Evolutionary conservation across 176 grass and related monocot species (phyloP).

Genomic region (Rhynchospora breviuscula): DNA sequence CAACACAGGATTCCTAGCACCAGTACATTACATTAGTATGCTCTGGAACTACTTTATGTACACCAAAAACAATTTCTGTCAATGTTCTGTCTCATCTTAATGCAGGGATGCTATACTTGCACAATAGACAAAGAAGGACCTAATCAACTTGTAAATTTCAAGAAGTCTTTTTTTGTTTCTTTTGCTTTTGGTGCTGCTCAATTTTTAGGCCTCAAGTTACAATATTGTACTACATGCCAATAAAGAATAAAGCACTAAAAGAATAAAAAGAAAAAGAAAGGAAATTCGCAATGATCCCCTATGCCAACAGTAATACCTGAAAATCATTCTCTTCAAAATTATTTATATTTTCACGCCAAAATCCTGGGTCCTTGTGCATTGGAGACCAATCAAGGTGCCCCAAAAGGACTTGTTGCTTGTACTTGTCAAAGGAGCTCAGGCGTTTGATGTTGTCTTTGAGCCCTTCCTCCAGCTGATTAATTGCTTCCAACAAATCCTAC

Average conservation of each 20-base stretch:
- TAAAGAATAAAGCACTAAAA: background rate
- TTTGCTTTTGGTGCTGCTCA: background rate
- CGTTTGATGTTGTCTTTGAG: constrained; percentile 81
- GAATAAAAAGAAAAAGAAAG: background rate
- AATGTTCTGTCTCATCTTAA: background rate
- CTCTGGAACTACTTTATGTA: background rate
- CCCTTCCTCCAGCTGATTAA: constrained; percentile 81
- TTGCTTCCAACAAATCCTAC: constrained; percentile 86
- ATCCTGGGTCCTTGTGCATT: constrained; percentile 91
- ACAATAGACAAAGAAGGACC: too few relatives aligned
- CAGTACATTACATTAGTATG: background rate
- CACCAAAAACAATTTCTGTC: background rate
- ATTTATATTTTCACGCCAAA: constrained; percentile 93
- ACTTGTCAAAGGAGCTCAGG: constrained; percentile 93
- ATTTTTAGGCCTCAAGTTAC: background rate
- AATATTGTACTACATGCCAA: background rate
- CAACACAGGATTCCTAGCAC: background rate
- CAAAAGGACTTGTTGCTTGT: constrained; percentile 94
- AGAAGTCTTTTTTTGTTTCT: background rate
- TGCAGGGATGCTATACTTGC: background rate
- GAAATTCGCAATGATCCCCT: background rate
- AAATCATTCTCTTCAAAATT: constrained; percentile 99
- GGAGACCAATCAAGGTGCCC: constrained; percentile 97
- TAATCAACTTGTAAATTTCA: background rate
- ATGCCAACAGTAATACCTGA: constrained; percentile 48